Base-by-base conservation (phyloP, 345 rosid genomes). In the Syzygium aromaticum region DNA sequence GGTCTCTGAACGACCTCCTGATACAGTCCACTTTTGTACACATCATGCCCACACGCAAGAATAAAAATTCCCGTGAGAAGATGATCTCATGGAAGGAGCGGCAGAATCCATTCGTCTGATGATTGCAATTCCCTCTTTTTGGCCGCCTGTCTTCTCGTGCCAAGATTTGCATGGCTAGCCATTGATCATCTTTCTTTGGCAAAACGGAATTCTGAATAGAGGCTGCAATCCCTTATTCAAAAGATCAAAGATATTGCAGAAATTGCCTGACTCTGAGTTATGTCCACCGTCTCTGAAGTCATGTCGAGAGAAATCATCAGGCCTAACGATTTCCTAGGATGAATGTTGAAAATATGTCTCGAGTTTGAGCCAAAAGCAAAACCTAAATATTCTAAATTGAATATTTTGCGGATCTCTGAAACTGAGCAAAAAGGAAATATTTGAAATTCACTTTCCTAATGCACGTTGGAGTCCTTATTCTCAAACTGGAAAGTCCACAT, bases 281-380 rank as follows among this genome's bases (percentile, higher is more conserved):
- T 15, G 80, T 51, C 46, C 80, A 52, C 21, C 2, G 8, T 80
- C 73, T 57, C 21, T 10, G n/a, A 57, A 52, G 88, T 19, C 80
- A 38, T 38, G 5, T 19, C 1, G 49, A 19, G 40, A 38, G 54
- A 43, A 25, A 6, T 40, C 61, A 6, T 40, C 61, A 17, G 46
- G 87, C 43, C 90, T 92, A 93, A 16, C 85, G 80, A 87, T 91
- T 92, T 86, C 88, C 92, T 52, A 91, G 43, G 84, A 94, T 88
- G 54, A n/a, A n/a, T n/a, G n/a, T n/a, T n/a, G n/a, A n/a, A n/a
- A n/a, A n/a, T n/a, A n/a, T n/a, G n/a, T n/a, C n/a, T n/a, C n/a
- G n/a, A n/a, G n/a, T n/a, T n/a, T n/a, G n/a, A n/a, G n/a, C n/a
- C n/a, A n/a, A n/a, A n/a, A n/a, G n/a, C n/a, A n/a, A n/a, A n/a